These are phyloP conservation scores for Zasmidium angulare DNA, from an alignment of 2,329 filamentous ascomycete genomes.

Conservation along the genomic window DNA sequence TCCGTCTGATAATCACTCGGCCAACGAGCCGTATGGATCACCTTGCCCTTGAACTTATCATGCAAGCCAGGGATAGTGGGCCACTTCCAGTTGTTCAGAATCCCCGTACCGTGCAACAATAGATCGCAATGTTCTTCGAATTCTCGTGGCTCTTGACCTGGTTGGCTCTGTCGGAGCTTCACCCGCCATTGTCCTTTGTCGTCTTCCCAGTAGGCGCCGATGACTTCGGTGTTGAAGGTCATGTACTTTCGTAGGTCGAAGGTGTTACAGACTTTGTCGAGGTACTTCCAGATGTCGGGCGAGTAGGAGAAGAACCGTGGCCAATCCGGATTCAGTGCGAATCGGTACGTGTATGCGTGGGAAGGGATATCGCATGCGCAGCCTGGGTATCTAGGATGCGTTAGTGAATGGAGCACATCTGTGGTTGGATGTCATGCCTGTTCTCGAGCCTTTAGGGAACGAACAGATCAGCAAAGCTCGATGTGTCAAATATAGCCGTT, in stretches of 20 bases:
- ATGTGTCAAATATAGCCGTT: not conserved
- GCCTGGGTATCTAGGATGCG: slow-evolving; percentile 24
- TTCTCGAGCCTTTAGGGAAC: slow-evolving; percentile 45
- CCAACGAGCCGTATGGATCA: slow-evolving; percentile 49
- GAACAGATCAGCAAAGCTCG: not conserved
- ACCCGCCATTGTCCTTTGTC: slow-evolving; percentile 52
- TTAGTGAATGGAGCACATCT: not conserved
- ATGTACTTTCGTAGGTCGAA: slow-evolving; percentile 55
- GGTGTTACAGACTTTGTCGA: slow-evolving; percentile 49
- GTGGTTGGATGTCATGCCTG: slow-evolving; percentile 26
- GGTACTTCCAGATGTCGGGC: slow-evolving; percentile 50
- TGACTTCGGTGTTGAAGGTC: slow-evolving; percentile 51
- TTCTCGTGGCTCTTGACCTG: slow-evolving; percentile 36
- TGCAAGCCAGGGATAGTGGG: slow-evolving; percentile 41
- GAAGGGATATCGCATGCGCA: slow-evolving; percentile 48
- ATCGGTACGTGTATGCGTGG: slow-evolving; percentile 18
- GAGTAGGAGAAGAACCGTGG: slow-evolving; percentile 48
- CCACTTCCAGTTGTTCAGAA: slow-evolving; percentile 35
- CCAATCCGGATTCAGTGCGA: slow-evolving; percentile 44
- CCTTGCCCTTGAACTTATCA: slow-evolving; percentile 46
- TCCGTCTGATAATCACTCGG: slow-evolving; percentile 46
- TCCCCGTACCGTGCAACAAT: slow-evolving; percentile 45
- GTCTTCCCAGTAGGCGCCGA: slow-evolving; percentile 51
- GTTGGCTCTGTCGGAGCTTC: slow-evolving; percentile 43
- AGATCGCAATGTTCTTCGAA: slow-evolving; percentile 47